Base-by-base conservation (phyloP, 2,329 filamentous ascomycete species). In the Grosmannia huntii region DNA sequence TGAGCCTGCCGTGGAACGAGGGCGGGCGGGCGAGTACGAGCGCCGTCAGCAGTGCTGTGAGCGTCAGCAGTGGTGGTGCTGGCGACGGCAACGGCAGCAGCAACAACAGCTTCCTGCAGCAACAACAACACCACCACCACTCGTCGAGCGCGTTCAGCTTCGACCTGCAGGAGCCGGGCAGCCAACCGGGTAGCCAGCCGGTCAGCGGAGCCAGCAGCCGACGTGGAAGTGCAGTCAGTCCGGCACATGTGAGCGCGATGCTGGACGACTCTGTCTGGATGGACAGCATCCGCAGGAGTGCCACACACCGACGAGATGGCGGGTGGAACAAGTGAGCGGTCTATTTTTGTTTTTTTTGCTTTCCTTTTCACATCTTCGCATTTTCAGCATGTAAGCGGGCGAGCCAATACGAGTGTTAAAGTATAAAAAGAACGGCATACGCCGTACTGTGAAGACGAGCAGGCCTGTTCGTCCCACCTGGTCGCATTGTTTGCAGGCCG, bases 251-350 rank as follows among this genome's bases (percentile, higher is more conserved):
- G 64, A 82, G 91, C 69, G 84, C 90, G 64, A 87, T 94, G 68
- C 79, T 97, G 57, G 89, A 94, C 66, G 88, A 92, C 66, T 94
- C 89, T 21, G 86, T 88, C 19, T 97, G 92, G 92, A 89, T 92
- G 56, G 89, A 95, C 72, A 95, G 89, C 75, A 90, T 96, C 63
- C 80, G 90, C 62, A 81, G 90, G 62, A 95, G 90, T 73, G 90
- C 94, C 65, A 96, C 90, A 57, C 80, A 79, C 57, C 73, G 74
- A 56, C 75, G 72, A 19, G 38, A 11, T 63, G 64, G 63, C 6
- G 61, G 62, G 5, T 12, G 36, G 46, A 36, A 31, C n/a, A 27
- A 12, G 21, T 31, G 23, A n/a, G 31, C 9, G 16, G 36, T 46
- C 21, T n/a, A 46, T 21, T 16, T 44, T 44, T 36, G 33, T 36